A percentile compares a stretch with the other conserved stretches of the same genome.
These are phyloP conservation scores for Trichophyton benhamiae DNA, from an alignment of 2,329 filamentous ascomycete species.

Conservation along the genomic window DNA sequence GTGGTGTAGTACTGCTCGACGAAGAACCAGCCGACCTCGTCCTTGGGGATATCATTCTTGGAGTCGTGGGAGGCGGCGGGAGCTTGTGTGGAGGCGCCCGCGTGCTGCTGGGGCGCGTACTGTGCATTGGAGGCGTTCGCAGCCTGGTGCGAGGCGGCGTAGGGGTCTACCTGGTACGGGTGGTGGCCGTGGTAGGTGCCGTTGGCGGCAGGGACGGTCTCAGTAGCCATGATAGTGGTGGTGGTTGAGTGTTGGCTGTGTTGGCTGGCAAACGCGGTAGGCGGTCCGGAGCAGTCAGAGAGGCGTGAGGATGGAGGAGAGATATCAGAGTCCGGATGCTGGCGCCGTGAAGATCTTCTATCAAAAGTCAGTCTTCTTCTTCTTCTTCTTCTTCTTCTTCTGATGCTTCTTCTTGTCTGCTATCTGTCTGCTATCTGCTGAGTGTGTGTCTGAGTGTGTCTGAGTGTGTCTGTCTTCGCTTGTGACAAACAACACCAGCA, in stretches of 20 bases:
- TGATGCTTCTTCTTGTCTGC: no score
- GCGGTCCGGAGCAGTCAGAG: no score
- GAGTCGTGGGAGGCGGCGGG: slow-evolving; percentile 28
- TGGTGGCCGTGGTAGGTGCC: slow-evolving; percentile 31
- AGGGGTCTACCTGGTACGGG: slow-evolving; percentile 26
- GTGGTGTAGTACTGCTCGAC: slow-evolving; percentile 99
- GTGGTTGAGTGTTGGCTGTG: neutral
- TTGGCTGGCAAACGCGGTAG: neutral
- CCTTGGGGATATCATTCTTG: slow-evolving; percentile 52
- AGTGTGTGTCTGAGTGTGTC: no score
- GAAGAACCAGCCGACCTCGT: slow-evolving; percentile 98
- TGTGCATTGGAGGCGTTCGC: slow-evolving; percentile 22
- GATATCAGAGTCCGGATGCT: neutral
- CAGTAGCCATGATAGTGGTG: neutral
- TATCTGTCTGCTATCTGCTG: no score
- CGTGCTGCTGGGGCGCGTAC: slow-evolving; percentile 25
- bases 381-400: no score
- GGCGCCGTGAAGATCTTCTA: no score
- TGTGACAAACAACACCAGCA: neutral
- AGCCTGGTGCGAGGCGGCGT: slow-evolving; percentile 24
- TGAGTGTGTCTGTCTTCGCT: neutral
- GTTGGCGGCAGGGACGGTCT: slow-evolving; percentile 30
- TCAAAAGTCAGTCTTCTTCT: no score
- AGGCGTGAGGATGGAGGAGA: neutral
- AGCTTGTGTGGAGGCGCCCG: slow-evolving; percentile 24